Evolutionary conservation across 768 basidiomycete genomes (phyloP).

Genomic region (Termitomyces sp.): DNA sequence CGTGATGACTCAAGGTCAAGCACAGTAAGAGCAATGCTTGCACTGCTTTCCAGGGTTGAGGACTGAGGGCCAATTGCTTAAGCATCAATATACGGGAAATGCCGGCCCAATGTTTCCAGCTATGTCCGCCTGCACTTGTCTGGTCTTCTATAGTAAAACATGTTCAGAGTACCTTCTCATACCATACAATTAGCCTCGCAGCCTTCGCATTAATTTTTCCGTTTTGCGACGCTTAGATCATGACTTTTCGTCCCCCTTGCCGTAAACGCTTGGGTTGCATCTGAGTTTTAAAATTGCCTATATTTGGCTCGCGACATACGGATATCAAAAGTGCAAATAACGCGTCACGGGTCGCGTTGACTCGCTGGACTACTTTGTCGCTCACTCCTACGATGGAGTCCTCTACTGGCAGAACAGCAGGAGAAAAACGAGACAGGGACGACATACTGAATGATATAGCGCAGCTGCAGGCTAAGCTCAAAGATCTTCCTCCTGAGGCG

Average conservation of each 20-base stretch:
- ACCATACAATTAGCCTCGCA: background rate
- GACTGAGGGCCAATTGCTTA: conserved; percentile 7
- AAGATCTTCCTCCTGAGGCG: conserved; percentile 24
- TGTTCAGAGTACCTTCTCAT: background rate
- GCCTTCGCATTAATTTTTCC: background rate
- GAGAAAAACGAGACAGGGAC: conserved; percentile 36
- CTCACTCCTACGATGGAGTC: conserved; percentile 46
- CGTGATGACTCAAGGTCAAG: conserved; percentile 9
- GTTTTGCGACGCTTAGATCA: background rate
- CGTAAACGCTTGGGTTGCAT: conserved; percentile 5
- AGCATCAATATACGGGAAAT: conserved; percentile 23
- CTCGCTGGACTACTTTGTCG: background rate
- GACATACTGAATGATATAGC: conserved; percentile 53
- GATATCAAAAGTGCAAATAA: conserved; percentile 10
- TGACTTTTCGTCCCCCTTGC: conserved; percentile 9
- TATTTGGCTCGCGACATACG: conserved; percentile 9
- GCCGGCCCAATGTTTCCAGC: conserved; percentile 26
- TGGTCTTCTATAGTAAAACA: background rate
- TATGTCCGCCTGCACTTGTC: conserved; percentile 1
- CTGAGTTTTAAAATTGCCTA: conserved; percentile 26
- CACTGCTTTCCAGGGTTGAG: conserved; percentile 15
- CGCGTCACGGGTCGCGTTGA: conserved; percentile 19
- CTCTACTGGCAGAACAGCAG: conserved; percentile 32
- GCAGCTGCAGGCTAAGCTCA: conserved; percentile 48
- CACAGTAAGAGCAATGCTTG: conserved; percentile 4